These are phyloP conservation scores for Aspergillus sp. DNA, from an alignment of 2,329 filamentous ascomycete species.

Conservation along the genomic window DNA sequence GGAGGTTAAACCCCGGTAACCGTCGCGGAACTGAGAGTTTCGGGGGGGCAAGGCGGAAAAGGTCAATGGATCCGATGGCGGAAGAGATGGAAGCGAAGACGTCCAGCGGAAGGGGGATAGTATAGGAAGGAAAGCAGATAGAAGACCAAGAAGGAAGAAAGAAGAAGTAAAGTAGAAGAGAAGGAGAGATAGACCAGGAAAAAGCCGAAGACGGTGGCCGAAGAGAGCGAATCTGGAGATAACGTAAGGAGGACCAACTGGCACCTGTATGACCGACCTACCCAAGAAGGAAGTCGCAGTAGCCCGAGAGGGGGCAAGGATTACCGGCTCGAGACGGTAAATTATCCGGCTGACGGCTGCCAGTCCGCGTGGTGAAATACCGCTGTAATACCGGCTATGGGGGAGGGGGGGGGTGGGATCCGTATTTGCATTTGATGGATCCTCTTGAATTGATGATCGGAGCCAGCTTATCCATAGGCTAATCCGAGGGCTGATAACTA, in stretches of 20 bases:
- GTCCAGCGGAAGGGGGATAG: not conserved
- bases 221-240: conserved; percentile 23
- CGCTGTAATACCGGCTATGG: conserved; percentile 1
- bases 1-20: conserved; percentile 10
- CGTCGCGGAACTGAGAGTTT: conserved; percentile 11
- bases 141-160: conserved; percentile 6
- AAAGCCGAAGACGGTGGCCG: conserved; percentile 22
- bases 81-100: not conserved
- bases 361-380: not conserved
- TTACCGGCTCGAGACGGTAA: conserved; percentile 8
- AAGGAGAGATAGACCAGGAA: conserved; percentile 13
- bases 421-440: not conserved
- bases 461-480: not conserved
- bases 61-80: conserved; percentile 6
- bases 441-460: not conserved
- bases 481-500: not conserved
- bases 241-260: conserved; percentile 25
- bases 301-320: not conserved
- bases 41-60: not conserved
- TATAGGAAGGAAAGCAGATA: not conserved
- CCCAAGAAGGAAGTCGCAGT: not conserved
- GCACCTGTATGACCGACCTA: conserved; percentile 7
- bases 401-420: too few relatives aligned
- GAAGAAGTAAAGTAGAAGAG: not conserved
- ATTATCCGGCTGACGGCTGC: conserved; percentile 4